Percentiles rank a stretch among this genome's conserved stretches.
These are phyloP conservation scores for Candida arabinofermentans DNA, from an alignment of 805 yeast genomes.

Conservation along the genomic window DNA sequence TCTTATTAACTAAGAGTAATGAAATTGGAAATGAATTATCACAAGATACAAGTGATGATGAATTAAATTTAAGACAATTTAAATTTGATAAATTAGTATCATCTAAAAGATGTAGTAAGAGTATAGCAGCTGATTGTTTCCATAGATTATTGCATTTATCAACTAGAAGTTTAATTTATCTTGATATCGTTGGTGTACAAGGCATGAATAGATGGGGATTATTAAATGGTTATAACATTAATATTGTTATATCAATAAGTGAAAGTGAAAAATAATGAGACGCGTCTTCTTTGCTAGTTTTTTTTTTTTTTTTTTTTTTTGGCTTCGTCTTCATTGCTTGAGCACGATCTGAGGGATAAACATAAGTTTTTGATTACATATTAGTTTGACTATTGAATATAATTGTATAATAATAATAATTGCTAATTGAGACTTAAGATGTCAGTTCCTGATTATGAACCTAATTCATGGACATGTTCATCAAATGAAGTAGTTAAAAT, in stretches of 20 bases:
- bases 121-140: conserved; percentile 18
- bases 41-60: conserved; percentile 3
- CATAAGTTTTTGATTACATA: too few relatives aligned
- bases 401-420: too few relatives aligned
- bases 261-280: background rate
- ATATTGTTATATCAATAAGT: conserved; percentile 8
- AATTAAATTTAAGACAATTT: conserved; percentile 7
- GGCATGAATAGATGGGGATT: conserved; percentile 25
- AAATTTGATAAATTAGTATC: conserved; percentile 13
- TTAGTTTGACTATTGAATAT: too few relatives aligned
- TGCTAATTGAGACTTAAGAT: background rate
- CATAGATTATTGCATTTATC: conserved; percentile 17
- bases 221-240: conserved; percentile 15
- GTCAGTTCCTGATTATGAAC: conserved; percentile 24
- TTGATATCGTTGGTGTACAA: conserved; percentile 13
- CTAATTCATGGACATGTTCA: conserved; percentile 62
- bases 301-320: background rate
- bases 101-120: conserved; percentile 5
- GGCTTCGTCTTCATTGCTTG: background rate
- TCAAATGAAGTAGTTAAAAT: conserved; percentile 66
- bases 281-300: too few relatives aligned
- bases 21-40: background rate
- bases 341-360: background rate
- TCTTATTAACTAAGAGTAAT: background rate
- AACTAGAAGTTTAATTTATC: conserved; percentile 9